Percentiles rank a stretch among this genome's conserved stretches.
Evolutionary conservation across 139 green algal species (phyloP).

Genomic region (Coelastrella sp.): DNA sequence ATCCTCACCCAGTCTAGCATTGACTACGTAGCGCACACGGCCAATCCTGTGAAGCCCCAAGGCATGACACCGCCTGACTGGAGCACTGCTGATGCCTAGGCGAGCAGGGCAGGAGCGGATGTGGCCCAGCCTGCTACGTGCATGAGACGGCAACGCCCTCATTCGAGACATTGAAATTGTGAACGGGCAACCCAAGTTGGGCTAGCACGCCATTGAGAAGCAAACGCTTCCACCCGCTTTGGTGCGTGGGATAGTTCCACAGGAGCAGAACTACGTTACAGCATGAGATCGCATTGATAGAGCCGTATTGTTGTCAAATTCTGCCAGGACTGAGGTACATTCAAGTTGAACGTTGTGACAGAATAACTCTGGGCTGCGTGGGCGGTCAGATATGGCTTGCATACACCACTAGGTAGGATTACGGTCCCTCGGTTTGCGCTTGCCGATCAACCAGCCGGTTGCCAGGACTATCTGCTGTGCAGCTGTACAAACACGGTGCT

Average conservation of each 20-base stretch:
- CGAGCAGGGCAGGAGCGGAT: not conserved
- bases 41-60: not conserved
- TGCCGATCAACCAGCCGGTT: too few species aligned
- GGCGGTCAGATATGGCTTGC: too few species aligned
- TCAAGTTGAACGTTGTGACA: too few species aligned
- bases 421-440: too few species aligned
- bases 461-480: too few species aligned
- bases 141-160: not conserved
- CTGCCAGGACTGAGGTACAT: too few species aligned
- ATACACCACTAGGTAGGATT: too few species aligned
- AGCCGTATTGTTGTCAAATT: too few species aligned
- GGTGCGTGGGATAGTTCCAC: not conserved
- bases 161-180: not conserved
- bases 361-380: too few species aligned
- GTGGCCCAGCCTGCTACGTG: not conserved
- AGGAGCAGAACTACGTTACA: too few species aligned
- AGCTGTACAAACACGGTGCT: too few species aligned
- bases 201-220: not conserved
- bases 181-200: not conserved
- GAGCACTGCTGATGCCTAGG: not conserved
- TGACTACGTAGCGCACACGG: not conserved
- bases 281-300: too few species aligned
- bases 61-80: not conserved
- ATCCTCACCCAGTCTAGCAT: conserved; percentile 49
- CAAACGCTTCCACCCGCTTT: not conserved